phyloP scores from a whole-genome alignment of 805 yeast species.

The Schwanniomyces pseudopolymorphus region DNA sequence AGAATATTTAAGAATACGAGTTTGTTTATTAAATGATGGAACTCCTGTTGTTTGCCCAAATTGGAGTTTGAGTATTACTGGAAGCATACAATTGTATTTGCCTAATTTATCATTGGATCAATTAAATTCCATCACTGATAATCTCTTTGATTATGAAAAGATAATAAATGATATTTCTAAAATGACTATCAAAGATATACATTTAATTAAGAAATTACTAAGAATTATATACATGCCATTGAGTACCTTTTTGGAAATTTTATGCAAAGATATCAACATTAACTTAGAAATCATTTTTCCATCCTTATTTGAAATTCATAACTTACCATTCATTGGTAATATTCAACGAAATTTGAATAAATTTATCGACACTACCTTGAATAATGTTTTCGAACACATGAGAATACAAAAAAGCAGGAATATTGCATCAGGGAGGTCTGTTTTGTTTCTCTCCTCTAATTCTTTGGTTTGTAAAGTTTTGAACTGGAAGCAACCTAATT shows the following conservation, averaged over 20 bases:
- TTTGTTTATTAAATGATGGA: conserved; percentile 76
- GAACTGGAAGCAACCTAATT: conserved; percentile 98
- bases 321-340: conserved; percentile 39
- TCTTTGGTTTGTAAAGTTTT: conserved; percentile 88
- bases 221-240: conserved; percentile 57
- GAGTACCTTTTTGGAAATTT: conserved; percentile 51
- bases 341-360: conserved; percentile 58
- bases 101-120: conserved; percentile 56
- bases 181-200: conserved; percentile 37
- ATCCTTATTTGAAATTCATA: conserved; percentile 45
- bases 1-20: conserved; percentile 65
- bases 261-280: conserved; percentile 63
- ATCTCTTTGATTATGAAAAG: conserved; percentile 39
- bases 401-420: conserved; percentile 34
- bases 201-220: conserved; percentile 43
- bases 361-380: conserved; percentile 73
- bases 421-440: conserved; percentile 48
- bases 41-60: conserved; percentile 81
- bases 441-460: conserved; percentile 83
- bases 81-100: conserved; percentile 57
- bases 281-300: conserved; percentile 80
- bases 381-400: conserved; percentile 76
- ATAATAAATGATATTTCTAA: conserved; percentile 37
- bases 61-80: conserved; percentile 52
- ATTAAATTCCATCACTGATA: conserved; percentile 37